Base-by-base conservation (phyloP, 2,329 filamentous ascomycete species). In the Trichoderma koningii region DNA sequence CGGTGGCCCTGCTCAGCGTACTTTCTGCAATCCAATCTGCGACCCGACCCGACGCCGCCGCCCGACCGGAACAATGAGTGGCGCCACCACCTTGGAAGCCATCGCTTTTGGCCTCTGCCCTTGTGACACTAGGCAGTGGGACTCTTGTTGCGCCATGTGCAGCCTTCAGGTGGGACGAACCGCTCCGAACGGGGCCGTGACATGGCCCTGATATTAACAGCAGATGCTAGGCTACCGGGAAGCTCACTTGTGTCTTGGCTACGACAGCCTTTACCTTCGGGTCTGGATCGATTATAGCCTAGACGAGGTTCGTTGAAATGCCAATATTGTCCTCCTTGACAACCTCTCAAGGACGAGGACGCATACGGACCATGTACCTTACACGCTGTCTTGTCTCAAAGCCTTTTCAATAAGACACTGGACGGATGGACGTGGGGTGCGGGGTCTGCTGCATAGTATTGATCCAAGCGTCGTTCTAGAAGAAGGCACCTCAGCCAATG, bases 111-210 rank as follows among this genome's bases (percentile, higher is more conserved):
- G 34, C 45, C 45, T 52, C 30, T 64, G 47, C 52, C 62, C 65
- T 65, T 66, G 64, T 65, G 66, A 66, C 66, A 56, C 47, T 60
- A 60, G 19, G 52, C 62, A 59, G 66, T 66, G 67, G 67, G 56
- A 50, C 66, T 51, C 26, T 53, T 55, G 52, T 55, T 57, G 52
- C 64, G 23, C 56, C 67, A 55, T 66, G 68, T 50, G 65, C 57
- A 50, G 60, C 68, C 60, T 42, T 63, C 47, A 57, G 61, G 68
- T 69, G 68, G 66, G 67, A 69, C 68, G 66, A 68, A 68, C 65
- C 63, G 65, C 67, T 64, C 64, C 66, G 57, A 64, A 66, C 38
- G 63, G 66, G 64, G 64, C 64, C 51, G 42, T 64, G 51, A 26
- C 55, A 60, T 21, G 26, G 28, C 28, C 48, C 19, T 21, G 23